Base-by-base conservation (phyloP, 2,329 filamentous ascomycete genomes). In the Tolypocladium endophyticum region DNA sequence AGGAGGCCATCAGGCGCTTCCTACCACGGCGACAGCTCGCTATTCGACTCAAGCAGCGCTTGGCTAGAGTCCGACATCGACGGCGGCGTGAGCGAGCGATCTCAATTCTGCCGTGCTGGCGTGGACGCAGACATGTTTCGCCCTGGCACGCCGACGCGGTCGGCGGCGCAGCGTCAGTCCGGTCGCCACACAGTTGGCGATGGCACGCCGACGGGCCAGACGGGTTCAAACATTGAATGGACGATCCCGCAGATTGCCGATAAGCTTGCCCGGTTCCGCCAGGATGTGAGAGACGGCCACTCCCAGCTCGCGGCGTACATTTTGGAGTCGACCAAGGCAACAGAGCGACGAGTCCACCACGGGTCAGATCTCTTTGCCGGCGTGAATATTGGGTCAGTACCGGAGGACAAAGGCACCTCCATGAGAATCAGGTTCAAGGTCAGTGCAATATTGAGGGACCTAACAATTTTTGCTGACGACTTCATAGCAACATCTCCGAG, bases 351-450 rank as follows among this genome's bases (percentile, higher is more conserved):
- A 36, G 70, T 77, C 60, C 65, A 73, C 30, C 74, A 74, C 57
- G 76, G 77, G 53, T 68, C 71, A 11, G 80, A 83, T 60, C 74
- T 77, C 61, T 83, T 85, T 64, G 76, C 77, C 3, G 70, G 72
- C 52, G 69, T 83, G 61, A 73, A 70, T 20, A 69, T 68, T 25
- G 66, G 71, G 3, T 69, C 75, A 1, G 68, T 70, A 0, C 68
- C 73, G 3, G 71, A 74, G n/a, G 64, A 70, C 23, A 71, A 70
- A 56, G 70, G 68, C 6, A 72, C 73, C 25, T 75, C 74, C 3
- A 77, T 83, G 70, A 77, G 73, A 63, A 73, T 82, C 47, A 81
- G 78, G 63, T 75, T 78, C 59, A 84, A 83, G 76, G 78, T 80
- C 63, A 62, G 72, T 14, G 7, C 11, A 20, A 12, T 14, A 4